Percentiles rank a stretch among this genome's conserved stretches.
Conservation (phyloP, 116 monocot genomes). For the Cymodocea nodosa region DNA sequence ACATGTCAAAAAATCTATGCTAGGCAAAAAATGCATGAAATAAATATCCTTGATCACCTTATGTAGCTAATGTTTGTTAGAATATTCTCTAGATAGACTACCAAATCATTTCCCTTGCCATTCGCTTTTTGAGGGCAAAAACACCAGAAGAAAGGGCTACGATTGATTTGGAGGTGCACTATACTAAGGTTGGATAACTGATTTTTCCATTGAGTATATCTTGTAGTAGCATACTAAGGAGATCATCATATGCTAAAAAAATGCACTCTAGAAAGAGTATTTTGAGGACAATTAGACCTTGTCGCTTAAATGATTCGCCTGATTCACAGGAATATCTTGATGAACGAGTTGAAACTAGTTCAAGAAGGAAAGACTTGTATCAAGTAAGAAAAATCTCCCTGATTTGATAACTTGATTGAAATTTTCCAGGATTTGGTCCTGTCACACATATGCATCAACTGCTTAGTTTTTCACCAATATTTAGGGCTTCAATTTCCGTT, state of each 20-base stretch:
- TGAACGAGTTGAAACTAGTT: constrained; percentile 52
- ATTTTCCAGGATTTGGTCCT: neutral
- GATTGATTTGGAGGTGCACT: constrained; percentile 88
- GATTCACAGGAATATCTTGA: constrained; percentile 85
- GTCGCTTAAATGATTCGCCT: neutral
- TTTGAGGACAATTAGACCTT: neutral
- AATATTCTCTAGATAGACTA: constrained; percentile 43
- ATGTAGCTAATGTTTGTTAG: neutral
- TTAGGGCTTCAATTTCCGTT: neutral
- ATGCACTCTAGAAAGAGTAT: too few relatives aligned
- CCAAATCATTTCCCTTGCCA: constrained; percentile 65
- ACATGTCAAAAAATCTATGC: too few relatives aligned
- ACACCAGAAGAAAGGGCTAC: constrained; percentile 89
- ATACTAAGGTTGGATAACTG: constrained; percentile 52
- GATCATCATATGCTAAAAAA: too few relatives aligned
- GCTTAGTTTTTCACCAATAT: too few relatives aligned
- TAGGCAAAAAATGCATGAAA: neutral
- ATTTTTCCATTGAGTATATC: neutral
- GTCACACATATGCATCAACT: too few relatives aligned
- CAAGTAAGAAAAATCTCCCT: constrained; percentile 36
- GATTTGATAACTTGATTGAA: neutral
- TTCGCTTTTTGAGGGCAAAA: constrained; percentile 80
- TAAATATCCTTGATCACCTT: neutral
- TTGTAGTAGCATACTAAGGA: neutral
- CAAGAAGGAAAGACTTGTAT: constrained; percentile 69